Evolutionary conservation across 2,329 filamentous ascomycete genomes (phyloP).

Genomic region (Exophiala xenobiotica): DNA sequence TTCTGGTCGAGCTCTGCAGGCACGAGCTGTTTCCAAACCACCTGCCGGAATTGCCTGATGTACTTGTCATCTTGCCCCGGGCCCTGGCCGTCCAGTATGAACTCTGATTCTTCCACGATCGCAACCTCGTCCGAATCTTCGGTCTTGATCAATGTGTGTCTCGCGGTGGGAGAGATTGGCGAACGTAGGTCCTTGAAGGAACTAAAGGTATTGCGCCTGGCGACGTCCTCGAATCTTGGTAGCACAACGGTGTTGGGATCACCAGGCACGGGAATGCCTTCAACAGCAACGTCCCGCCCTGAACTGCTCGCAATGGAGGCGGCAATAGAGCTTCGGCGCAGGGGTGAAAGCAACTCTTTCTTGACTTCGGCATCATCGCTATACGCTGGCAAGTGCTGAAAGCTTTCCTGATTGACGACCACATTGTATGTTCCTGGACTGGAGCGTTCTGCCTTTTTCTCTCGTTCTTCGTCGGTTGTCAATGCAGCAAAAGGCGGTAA

Average conservation of each 20-base stretch:
- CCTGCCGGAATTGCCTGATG: slow-evolving; percentile 41
- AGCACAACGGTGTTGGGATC: slow-evolving; percentile 54
- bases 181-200: slow-evolving; percentile 34
- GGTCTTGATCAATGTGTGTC: slow-evolving; percentile 18
- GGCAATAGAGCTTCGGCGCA: slow-evolving; percentile 32
- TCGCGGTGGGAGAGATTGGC: slow-evolving; percentile 36
- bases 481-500: slow-evolving; percentile 55
- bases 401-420: slow-evolving; percentile 55
- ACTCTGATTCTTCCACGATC: slow-evolving; percentile 16
- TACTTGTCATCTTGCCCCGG: slow-evolving; percentile 36
- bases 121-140: slow-evolving; percentile 19
- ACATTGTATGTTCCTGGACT: slow-evolving; percentile 57
- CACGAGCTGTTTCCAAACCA: slow-evolving; percentile 44
- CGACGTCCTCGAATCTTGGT: slow-evolving; percentile 50
- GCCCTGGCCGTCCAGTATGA: not conserved
- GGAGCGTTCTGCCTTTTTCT: slow-evolving; percentile 54
- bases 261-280: slow-evolving; percentile 24
- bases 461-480: slow-evolving; percentile 58
- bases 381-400: slow-evolving; percentile 54
- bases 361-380: slow-evolving; percentile 38
- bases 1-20: slow-evolving; percentile 31
- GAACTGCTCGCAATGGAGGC: slow-evolving; percentile 34
- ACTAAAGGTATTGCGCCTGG: slow-evolving; percentile 35
- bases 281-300: slow-evolving; percentile 32
- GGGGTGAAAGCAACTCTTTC: slow-evolving; percentile 27